These are phyloP conservation scores for Trichoderma reesei DNA, from an alignment of 495 filamentous ascomycete genomes.

Conservation along the genomic window DNA sequence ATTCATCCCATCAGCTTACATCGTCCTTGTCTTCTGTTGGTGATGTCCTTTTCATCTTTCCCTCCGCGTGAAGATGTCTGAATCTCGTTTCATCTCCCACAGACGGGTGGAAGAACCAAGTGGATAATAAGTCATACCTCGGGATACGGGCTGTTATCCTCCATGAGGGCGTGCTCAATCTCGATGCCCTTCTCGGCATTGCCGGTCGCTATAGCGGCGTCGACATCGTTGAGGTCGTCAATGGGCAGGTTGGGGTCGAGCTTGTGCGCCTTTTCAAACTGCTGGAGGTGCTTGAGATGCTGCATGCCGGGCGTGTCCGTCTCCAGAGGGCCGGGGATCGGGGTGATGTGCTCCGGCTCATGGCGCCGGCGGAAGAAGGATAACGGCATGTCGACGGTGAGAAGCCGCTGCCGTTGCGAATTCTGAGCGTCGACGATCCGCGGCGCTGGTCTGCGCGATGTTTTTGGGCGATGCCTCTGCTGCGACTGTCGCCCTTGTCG, in stretches of 20 bases:
- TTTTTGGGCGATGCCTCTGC: background rate
- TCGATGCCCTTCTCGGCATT: conserved; percentile 44
- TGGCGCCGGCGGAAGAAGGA: conserved; percentile 21
- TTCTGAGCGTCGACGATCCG: background rate
- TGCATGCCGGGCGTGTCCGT: conserved; percentile 21
- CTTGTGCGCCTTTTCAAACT: conserved; percentile 50
- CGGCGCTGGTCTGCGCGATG: too few relatives aligned
- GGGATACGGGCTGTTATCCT: conserved; percentile 61
- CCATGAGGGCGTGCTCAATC: conserved; percentile 47
- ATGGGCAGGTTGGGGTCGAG: conserved; percentile 62
- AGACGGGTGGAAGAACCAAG: conserved; percentile 16
- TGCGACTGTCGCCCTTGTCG: background rate
- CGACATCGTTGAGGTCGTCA: conserved; percentile 50
- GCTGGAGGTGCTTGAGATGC: conserved; percentile 27
- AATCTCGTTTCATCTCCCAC: too few relatives aligned
- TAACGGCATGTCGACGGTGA: conserved; percentile 12
- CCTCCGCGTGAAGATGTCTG: conserved; percentile 9
- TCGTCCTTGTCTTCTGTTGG: background rate
- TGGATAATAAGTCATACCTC: conserved; percentile 35
- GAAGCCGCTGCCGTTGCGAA: background rate
- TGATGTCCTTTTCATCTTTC: conserved; percentile 17
- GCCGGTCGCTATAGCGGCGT: conserved; percentile 44
- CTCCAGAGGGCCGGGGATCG: conserved; percentile 12
- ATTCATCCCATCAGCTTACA: background rate
- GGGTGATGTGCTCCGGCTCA: conserved; percentile 18